Conservation (phyloP, 495 filamentous ascomycete genomes). For the Daldinia concentrica region DNA sequence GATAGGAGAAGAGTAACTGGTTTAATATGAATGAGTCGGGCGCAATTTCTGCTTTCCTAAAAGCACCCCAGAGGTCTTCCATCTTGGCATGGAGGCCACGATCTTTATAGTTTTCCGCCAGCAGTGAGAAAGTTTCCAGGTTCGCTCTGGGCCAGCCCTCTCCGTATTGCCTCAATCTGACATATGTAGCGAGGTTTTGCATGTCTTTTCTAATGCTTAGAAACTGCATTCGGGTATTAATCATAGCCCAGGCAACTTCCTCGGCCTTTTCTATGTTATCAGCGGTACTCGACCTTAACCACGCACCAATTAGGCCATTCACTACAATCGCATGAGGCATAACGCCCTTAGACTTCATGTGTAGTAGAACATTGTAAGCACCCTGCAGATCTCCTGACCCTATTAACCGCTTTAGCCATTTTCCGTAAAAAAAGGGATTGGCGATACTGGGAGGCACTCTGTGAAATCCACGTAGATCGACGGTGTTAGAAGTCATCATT, state of each 20-base stretch:
- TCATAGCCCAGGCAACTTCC: constrained; percentile 78
- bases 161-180: constrained; percentile 47
- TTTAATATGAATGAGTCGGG: constrained; percentile 79
- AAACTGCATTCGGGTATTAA: constrained; percentile 69
- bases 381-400: constrained; percentile 75
- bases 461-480: constrained; percentile 54
- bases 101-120: constrained; percentile 74
- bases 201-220: constrained; percentile 57
- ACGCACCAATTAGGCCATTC: constrained; percentile 79
- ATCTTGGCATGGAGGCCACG: constrained; percentile 66
- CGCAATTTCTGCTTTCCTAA: constrained; percentile 66
- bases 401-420: constrained; percentile 83
- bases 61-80: constrained; percentile 64
- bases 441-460: constrained; percentile 68
- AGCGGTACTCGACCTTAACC: constrained; percentile 68
- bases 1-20: constrained; percentile 71
- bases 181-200: constrained; percentile 43
- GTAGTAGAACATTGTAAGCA: constrained; percentile 70
- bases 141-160: constrained; percentile 60
- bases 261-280: constrained; percentile 69
- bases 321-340: constrained; percentile 72
- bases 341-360: constrained; percentile 73
- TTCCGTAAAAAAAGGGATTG: constrained; percentile 82
- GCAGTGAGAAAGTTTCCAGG: constrained; percentile 78
- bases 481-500: constrained; percentile 76